Conservation (phyloP, 768 basidiomycete genomes). For the Pisolithus sp. region DNA sequence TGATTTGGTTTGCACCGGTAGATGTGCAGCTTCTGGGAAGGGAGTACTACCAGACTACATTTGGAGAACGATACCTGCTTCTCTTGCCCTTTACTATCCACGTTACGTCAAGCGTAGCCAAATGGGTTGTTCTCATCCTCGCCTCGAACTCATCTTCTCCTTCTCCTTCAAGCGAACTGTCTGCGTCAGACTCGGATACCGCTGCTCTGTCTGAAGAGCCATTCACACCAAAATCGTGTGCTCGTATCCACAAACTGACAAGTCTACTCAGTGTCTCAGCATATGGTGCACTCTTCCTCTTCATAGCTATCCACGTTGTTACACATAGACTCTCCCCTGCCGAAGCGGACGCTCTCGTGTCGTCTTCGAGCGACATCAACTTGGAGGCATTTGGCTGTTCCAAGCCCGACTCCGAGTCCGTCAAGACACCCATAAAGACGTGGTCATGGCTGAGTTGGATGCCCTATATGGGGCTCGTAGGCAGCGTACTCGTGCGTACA, state of each 20-base stretch:
- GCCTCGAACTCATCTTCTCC: background rate
- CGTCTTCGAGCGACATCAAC: background rate
- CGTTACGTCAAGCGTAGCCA: background rate
- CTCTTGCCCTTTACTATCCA: slow-evolving; percentile 46
- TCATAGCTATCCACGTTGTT: slow-evolving; percentile 23
- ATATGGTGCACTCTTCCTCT: slow-evolving; percentile 51
- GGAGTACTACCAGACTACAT: slow-evolving; percentile 76
- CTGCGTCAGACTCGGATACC: background rate
- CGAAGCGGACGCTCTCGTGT: slow-evolving; percentile 33
- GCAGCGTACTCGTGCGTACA: slow-evolving; percentile 50
- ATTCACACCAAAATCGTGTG: slow-evolving; percentile 25
- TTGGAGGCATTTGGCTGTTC: slow-evolving; percentile 46
- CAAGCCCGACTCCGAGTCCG: slow-evolving; percentile 79
- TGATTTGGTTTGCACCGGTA: background rate
- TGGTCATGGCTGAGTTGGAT: slow-evolving; percentile 61
- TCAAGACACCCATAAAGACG: slow-evolving; percentile 58
- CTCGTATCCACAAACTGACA: slow-evolving; percentile 24
- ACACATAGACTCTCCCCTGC: slow-evolving; percentile 61
- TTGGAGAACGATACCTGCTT: slow-evolving; percentile 64
- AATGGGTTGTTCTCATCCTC: background rate
- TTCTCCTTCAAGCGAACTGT: background rate
- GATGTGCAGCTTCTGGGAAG: slow-evolving; percentile 62
- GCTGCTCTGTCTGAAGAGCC: background rate
- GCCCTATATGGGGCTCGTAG: slow-evolving; percentile 57
- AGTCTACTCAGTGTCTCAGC: slow-evolving; percentile 43